Evolutionary conservation across 495 filamentous ascomycete genomes (phyloP), one percentile per base, ranked within the genome.

Genomic region (Neurospora sp.): DNA sequence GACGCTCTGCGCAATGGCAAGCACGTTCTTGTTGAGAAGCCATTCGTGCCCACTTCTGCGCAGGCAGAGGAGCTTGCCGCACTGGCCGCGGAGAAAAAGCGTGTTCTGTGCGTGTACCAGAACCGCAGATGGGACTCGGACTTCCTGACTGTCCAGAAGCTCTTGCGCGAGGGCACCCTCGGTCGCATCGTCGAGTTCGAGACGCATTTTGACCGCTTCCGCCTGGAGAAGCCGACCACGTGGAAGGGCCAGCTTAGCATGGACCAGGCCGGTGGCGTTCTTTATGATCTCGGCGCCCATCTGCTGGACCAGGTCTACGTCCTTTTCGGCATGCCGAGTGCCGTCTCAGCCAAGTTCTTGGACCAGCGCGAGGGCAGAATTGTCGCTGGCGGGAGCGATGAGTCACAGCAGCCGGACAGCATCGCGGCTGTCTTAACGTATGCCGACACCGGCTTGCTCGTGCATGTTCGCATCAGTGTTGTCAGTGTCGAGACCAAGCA

Each of bases 21-120:
- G 81, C 89, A 97, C 79, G 91, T 96, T 31, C 85, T 97, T 37
- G 90, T 93, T 47, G 94, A 97, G 82, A 98, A 98, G 82, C 94
- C 94, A 0, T 94, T 97, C 80, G 90, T 92, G 8, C 89, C 91
- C 12, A 92, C 90, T 5, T 82, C 86, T 18, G 80, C 85, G 70
- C 90, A 98, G 82, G 93, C 93, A 10, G 83, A 89, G 45, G 84
- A 90, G 74, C 87, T 98, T 3, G 84, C 92, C 69, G 82, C 80
- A 5, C 81, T 96, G 14, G 89, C 94, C 1, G 82, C 87, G 73
- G 84, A 89, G 76, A 82, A 86, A 68, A 84, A 87, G 47, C 89
- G 85, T 72, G 77, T 90, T 61, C 80, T 97, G 41, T 92, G 91
- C 65, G 92, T 97, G 27, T 97, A 94, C 81, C 93, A 97, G 83